Base-by-base conservation (phyloP, 768 basidiomycete genomes). In the Tricholomella constricta region DNA sequence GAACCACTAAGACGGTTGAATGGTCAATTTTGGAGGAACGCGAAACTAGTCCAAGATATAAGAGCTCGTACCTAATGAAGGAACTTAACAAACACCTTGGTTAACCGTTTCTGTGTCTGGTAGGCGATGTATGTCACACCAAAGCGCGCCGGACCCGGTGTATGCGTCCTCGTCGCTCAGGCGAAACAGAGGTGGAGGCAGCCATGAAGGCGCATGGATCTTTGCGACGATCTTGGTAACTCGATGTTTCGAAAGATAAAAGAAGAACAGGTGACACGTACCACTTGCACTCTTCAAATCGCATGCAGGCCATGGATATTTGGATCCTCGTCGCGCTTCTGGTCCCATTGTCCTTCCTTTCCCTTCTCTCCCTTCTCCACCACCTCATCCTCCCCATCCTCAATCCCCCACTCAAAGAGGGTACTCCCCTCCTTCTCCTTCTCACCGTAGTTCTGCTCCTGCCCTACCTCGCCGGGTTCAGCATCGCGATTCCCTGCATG, bases 401-500 rank as follows among this genome's bases (percentile, higher is more conserved):
- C 77, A 31, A 73, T 77, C 4, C 75, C 82, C 37, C 75, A 72
- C 42, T 83, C 83, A 36, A 85, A 83, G 29, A 88, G 48, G 26
- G 71, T 78, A 4, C 68, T 77, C 1, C 66, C 73, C 11, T 78
- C 63, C 48, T 73, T 66, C 34, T 61, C 67, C 53, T 63, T 17
- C 38, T 25, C 42, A 40, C n/a, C 11, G 49, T 45, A 7, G 11
- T 15, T 3, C 42, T 20, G 10, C 19, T 51, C n/a, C 84, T 85
- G 8, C 78, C 85, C 92, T 91, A 96, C 52, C 88, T 78, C 64
- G 90, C 86, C 1, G 94, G 93, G 64, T 95, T 95, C 29, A 95
- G 76, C 91, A 94, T 95, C 0, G 87, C 75, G 32, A 94, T 86
- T 1, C 93, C 93, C 52, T 87, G 88, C 3, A 85, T 91, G 2